Percentiles rank a stretch among this genome's conserved stretches.
phyloP scores from a whole-genome alignment of 208 protist genomes.

The Trypanosoma rangeli region DNA sequence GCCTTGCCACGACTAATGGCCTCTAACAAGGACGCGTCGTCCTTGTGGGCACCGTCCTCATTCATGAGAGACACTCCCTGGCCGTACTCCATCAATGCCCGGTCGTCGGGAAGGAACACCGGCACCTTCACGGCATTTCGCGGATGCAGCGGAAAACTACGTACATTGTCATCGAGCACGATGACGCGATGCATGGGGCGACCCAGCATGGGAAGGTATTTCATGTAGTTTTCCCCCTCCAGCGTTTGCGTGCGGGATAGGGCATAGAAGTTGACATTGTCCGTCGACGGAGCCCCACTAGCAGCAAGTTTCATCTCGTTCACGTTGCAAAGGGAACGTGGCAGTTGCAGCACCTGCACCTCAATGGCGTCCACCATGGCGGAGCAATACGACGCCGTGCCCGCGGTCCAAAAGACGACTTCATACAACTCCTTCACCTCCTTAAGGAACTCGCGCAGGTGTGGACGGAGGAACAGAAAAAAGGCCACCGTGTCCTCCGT shows the following conservation, averaged over 20 bases:
- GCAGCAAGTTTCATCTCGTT: slow-evolving; percentile 44
- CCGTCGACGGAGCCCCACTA: slow-evolving; percentile 35
- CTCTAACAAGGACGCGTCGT: slow-evolving; percentile 25
- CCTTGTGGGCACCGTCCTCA: slow-evolving; percentile 13
- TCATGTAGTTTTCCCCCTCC: slow-evolving; percentile 77
- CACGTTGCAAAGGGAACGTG: slow-evolving; percentile 68
- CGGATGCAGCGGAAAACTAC: slow-evolving; percentile 85
- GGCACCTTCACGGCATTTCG: slow-evolving; percentile 74
- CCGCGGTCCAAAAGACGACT: slow-evolving; percentile 88
- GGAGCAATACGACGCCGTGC: slow-evolving; percentile 79
- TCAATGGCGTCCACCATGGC: slow-evolving; percentile 77
- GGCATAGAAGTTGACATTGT: slow-evolving; percentile 80
- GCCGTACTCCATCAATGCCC: slow-evolving; percentile 48
- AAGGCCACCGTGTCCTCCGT: slow-evolving; percentile 31
- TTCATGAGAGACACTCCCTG: slow-evolving; percentile 24
- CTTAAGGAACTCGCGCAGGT: slow-evolving; percentile 69
- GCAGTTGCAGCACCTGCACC: slow-evolving; percentile 71
- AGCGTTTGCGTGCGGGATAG: slow-evolving; percentile 85
- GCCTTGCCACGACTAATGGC: slow-evolving; percentile 34
- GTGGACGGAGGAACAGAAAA: slow-evolving; percentile 61
- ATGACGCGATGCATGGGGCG: slow-evolving; percentile 55
- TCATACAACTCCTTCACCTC: slow-evolving; percentile 83
- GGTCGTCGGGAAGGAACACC: slow-evolving; percentile 57
- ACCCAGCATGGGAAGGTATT: slow-evolving; percentile 88
- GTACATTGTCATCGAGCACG: slow-evolving; percentile 88